Percentiles rank a stretch among this genome's conserved stretches.
Conservation (phyloP, 108 stramenopile species). For the Schizochytrium sp. region DNA sequence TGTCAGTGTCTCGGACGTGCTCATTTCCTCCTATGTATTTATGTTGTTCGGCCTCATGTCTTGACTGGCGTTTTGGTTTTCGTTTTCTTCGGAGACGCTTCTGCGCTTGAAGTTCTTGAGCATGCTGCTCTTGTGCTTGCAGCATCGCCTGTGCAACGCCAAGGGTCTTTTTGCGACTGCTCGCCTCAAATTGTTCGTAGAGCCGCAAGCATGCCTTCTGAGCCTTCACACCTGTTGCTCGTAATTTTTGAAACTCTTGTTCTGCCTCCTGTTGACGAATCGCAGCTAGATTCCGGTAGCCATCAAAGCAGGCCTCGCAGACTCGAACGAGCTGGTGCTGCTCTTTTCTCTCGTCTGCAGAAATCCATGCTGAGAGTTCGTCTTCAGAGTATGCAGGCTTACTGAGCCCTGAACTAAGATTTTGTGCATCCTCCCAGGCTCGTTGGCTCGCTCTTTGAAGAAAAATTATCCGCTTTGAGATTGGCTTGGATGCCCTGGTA, state of each 20-base stretch:
- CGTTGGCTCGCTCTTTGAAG: constrained; percentile 29
- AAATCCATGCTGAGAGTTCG: background rate
- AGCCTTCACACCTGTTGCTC: background rate
- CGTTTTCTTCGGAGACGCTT: background rate
- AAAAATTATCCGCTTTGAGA: background rate
- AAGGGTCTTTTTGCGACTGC: background rate
- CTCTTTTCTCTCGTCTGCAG: background rate
- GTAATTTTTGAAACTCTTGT: background rate
- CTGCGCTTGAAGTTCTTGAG: background rate
- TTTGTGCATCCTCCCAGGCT: background rate
- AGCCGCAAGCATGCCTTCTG: constrained; percentile 59
- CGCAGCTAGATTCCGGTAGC: background rate
- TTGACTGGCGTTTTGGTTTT: background rate
- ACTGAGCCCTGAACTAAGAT: background rate
- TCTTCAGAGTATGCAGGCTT: background rate
- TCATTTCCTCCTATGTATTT: background rate
- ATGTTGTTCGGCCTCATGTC: background rate
- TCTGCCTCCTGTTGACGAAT: constrained; percentile 1
- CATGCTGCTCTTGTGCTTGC: background rate
- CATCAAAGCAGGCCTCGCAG: constrained; percentile 23
- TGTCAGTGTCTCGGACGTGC: background rate
- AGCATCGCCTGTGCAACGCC: constrained; percentile 12
- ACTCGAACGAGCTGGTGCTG: constrained; percentile 50
- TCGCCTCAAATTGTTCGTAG: constrained; percentile 36
- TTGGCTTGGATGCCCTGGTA: constrained; percentile 15